These are phyloP conservation scores for Saccharum spontaneum DNA, from an alignment of 176 grass and related monocot genomes.

Conservation along the genomic window DNA sequence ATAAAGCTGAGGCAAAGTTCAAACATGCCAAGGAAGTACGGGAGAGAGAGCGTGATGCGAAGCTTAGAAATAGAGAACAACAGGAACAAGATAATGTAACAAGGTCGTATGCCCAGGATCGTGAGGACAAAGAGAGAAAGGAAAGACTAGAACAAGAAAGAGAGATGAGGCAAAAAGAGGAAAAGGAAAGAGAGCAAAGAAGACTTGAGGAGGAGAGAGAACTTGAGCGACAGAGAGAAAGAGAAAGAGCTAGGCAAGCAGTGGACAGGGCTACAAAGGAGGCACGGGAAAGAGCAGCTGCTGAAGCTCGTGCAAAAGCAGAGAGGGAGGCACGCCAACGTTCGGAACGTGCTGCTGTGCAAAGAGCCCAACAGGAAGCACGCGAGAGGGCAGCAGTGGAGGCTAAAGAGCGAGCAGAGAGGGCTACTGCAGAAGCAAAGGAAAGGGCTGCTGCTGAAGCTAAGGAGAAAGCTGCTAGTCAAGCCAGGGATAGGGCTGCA, in stretches of 20 bases:
- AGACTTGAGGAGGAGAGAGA: constrained; percentile 64
- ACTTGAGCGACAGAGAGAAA: constrained; percentile 60
- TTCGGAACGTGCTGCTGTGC: constrained; percentile 66
- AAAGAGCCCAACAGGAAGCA: constrained; percentile 70
- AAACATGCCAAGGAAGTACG: constrained; percentile 91
- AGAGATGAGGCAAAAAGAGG: constrained; percentile 52
- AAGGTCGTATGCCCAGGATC: constrained; percentile 40
- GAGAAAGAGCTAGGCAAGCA: constrained; percentile 68
- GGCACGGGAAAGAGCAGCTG: constrained; percentile 74
- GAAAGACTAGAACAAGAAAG: constrained; percentile 46
- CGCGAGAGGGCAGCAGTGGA: constrained; percentile 70
- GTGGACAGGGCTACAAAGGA: constrained; percentile 76
- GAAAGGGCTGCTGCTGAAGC: constrained; percentile 53
- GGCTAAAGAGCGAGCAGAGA: constrained; percentile 59
- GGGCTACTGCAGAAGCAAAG: constrained; percentile 52
- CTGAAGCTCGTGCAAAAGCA: constrained; percentile 70
- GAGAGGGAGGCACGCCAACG: constrained; percentile 65
- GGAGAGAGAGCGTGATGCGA: constrained; percentile 77
- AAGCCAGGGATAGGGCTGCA: constrained; percentile 54
- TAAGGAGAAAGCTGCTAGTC: constrained; percentile 47
- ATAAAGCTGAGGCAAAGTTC: constrained; percentile 91
- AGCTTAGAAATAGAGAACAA: constrained; percentile 54
- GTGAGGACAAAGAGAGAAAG: constrained; percentile 48
- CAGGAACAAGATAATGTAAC: constrained; percentile 49
- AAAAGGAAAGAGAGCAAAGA: constrained; percentile 54